Conservation (phyloP, 495 filamentous ascomycete genomes). For the Talaromyces borbonicus region DNA sequence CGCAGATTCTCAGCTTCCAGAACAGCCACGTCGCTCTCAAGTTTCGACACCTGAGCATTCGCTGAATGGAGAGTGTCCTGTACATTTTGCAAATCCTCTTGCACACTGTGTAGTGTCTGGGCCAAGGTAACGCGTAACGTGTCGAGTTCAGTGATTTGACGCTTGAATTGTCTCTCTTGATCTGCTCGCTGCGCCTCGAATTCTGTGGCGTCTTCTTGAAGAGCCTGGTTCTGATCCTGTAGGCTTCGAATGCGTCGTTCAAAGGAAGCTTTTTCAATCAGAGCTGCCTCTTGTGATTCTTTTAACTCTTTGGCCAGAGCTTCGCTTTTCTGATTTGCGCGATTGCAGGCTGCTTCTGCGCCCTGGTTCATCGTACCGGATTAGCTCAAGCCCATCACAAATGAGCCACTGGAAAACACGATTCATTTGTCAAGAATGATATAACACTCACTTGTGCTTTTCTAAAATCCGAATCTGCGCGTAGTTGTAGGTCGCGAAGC, state of each 20-base stretch:
- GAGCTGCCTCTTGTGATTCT: conserved; percentile 53
- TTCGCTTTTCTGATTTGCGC: conserved; percentile 62
- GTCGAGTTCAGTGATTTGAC: conserved; percentile 61
- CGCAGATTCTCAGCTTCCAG: conserved; percentile 75
- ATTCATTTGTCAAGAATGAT: neutral
- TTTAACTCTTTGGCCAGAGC: conserved; percentile 59
- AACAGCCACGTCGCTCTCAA: conserved; percentile 57
- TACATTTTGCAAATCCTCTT: conserved; percentile 57
- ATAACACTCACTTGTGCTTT: conserved; percentile 55
- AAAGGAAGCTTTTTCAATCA: conserved; percentile 56
- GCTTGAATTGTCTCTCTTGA: conserved; percentile 58
- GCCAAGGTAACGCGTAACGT: conserved; percentile 58
- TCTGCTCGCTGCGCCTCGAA: conserved; percentile 57
- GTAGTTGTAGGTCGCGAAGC: conserved; percentile 60
- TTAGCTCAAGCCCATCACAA: too few relatives aligned
- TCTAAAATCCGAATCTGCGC: conserved; percentile 73
- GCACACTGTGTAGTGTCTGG: conserved; percentile 57
- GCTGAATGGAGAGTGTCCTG: conserved; percentile 50
- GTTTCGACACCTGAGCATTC: conserved; percentile 56
- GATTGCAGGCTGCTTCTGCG: conserved; percentile 58
- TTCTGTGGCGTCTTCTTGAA: conserved; percentile 76
- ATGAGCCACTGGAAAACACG: neutral
- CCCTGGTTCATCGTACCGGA: conserved; percentile 32
- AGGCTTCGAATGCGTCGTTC: conserved; percentile 62
- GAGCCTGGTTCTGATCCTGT: conserved; percentile 58